Base-by-base conservation (phyloP, 768 basidiomycete species). In the Naganishia friedmannii region DNA sequence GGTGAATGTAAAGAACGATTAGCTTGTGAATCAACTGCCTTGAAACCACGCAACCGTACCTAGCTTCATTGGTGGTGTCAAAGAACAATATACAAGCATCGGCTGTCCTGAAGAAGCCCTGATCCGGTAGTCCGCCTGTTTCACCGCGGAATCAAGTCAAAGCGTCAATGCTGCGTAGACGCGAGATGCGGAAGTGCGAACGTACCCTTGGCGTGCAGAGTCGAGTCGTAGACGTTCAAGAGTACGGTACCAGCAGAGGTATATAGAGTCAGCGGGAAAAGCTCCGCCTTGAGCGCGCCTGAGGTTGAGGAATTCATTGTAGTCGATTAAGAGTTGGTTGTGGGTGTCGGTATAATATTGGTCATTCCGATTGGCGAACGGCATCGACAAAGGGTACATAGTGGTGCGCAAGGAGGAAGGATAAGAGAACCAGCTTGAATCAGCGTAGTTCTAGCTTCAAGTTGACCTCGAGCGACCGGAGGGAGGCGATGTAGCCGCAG, bases 261-360 rank as follows among this genome's bases (percentile, higher is more conserved):
- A 13, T 72, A 65, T 4, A 66, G 31, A 7, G 28, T 67, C 65
- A 73, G 46, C 1, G 70, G 74, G 72, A 69, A 74, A 9, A 67
- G 65, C 29, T 72, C 71, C 3, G 72, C 70, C 68, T 74, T 74
- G 69, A 74, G 51, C 10, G 74, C 72, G 32, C 53, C 72, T 72
- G 42, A 21, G 37, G 37, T 31, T 29, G 46, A 48, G 7, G 65
- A 32, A 17, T n/a, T n/a, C 39, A 4, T 55, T n/a, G 19, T 6
- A 4, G 65, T 3, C 23, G 9, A 37, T 60, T 5, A 23, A 29
- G 13, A 32, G 15, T 10, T 46, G 21, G n/a, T n/a, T n/a, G n/a
- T n/a, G n/a, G n/a, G n/a, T n/a, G n/a, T n/a, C n/a, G n/a, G n/a
- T n/a, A n/a, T n/a, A n/a, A n/a, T n/a, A n/a, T n/a, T n/a, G n/a